phyloP scores from a whole-genome alignment of 1,284 basidiomycete species.

The Boletellus dicymbophilus region DNA sequence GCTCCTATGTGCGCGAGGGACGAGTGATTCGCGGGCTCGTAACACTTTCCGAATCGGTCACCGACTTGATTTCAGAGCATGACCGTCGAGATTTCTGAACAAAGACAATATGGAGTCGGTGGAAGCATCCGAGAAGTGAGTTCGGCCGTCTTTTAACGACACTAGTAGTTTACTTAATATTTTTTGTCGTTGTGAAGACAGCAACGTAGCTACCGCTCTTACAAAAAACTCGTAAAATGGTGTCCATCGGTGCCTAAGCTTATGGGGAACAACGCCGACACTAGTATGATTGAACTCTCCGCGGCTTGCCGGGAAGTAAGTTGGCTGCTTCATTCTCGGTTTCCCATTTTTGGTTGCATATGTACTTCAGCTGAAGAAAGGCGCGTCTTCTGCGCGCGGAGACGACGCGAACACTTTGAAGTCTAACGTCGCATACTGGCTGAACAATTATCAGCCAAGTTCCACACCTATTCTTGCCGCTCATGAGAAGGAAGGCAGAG shows the following conservation, averaged over 20 bases:
- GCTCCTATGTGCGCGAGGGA: constrained; percentile 4
- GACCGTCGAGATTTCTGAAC: constrained; percentile 1
- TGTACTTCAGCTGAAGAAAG: constrained; percentile 3
- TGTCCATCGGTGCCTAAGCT: constrained; percentile 2
- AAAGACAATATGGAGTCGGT: background rate
- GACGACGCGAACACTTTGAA: constrained; percentile 10
- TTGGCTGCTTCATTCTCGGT: too few species aligned
- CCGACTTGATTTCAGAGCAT: constrained; percentile 7
- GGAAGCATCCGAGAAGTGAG: background rate
- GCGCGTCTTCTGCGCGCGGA: constrained; percentile 2
- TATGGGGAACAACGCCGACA: background rate
- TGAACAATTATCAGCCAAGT: background rate
- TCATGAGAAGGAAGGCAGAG: background rate
- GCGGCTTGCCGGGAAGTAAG: too few species aligned
- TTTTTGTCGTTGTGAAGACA: too few species aligned
- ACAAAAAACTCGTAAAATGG: constrained; percentile 9
- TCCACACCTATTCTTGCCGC: background rate
- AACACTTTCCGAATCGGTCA: background rate
- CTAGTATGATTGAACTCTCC: too few species aligned
- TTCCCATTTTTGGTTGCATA: too few species aligned
- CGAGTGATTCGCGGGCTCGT: constrained; percentile 10
- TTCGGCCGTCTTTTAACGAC: too few species aligned
- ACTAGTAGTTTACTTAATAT: too few species aligned
- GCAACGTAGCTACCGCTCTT: constrained; percentile 5
- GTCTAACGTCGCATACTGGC: constrained; percentile 2